phyloP scores from a whole-genome alignment of 257 asterid genomes.

The Rhazya stricta region DNA sequence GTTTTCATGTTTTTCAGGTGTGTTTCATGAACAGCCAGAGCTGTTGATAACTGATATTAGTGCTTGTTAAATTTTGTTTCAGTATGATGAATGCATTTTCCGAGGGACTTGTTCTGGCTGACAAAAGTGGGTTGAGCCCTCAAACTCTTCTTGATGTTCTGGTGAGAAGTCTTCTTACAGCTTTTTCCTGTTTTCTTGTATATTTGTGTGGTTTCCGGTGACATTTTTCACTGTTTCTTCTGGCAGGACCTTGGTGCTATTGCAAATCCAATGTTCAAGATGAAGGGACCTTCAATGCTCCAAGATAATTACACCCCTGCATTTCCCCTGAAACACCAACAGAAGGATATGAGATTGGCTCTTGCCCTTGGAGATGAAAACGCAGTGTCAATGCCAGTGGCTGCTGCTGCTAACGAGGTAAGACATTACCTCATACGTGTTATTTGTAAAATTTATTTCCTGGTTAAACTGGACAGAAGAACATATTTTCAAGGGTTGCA shows the following conservation, averaged over 20 bases:
- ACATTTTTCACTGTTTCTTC: slow-evolving; percentile 10
- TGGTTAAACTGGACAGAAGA: no score
- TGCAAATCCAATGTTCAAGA: slow-evolving; percentile 91
- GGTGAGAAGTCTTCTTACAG: slow-evolving; percentile 38
- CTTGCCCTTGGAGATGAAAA: slow-evolving; percentile 90
- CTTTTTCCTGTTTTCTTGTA: not conserved
- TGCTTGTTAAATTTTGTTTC: slow-evolving; percentile 27
- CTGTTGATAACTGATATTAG: not conserved
- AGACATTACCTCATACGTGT: not conserved
- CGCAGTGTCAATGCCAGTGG: slow-evolving; percentile 87
- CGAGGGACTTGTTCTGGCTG: slow-evolving; percentile 86
- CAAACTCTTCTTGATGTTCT: slow-evolving; percentile 83
- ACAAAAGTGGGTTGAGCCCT: slow-evolving; percentile 80
- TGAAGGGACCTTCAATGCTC: slow-evolving; percentile 90
- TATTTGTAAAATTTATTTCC: not conserved
- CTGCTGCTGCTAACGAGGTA: slow-evolving; percentile 97
- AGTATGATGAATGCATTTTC: slow-evolving; percentile 98
- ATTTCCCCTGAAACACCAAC: slow-evolving; percentile 94
- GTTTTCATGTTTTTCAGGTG: not conserved
- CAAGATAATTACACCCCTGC: slow-evolving; percentile 70
- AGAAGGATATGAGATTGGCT: slow-evolving; percentile 97
- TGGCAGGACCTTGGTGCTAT: slow-evolving; percentile 89
- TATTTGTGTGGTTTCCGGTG: not conserved
- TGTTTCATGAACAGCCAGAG: not conserved
- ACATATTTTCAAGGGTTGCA: no score